Percentiles rank a stretch among this genome's conserved stretches.
phyloP scores from a whole-genome alignment of 1,284 basidiomycete species.

The Austroboletus sp. region DNA sequence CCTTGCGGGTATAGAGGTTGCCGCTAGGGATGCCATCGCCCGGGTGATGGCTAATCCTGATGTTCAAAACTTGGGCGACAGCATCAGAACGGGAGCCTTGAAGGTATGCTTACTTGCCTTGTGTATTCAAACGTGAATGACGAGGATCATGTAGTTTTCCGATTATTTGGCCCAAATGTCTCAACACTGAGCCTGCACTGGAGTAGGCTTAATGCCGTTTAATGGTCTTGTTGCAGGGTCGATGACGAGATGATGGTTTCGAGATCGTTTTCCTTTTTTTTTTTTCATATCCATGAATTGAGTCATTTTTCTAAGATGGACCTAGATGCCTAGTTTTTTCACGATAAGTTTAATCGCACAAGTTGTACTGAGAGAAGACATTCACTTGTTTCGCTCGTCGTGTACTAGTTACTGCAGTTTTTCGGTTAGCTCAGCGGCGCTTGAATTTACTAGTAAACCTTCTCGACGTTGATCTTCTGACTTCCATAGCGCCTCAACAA shows the following conservation, averaged over 20 bases:
- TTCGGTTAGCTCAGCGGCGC: no score
- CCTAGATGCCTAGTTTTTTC: not conserved
- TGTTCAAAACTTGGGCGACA: conserved; percentile 83
- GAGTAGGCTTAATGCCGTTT: not conserved
- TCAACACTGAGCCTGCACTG: conserved; percentile 38
- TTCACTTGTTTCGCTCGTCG: no score
- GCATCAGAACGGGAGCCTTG: conserved; percentile 73
- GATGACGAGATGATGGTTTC: conserved; percentile 6
- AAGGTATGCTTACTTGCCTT: conserved; percentile 52
- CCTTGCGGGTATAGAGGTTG: conserved; percentile 67
- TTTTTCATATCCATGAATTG: not conserved
- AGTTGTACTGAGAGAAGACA: no score
- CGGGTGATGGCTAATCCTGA: conserved; percentile 84
- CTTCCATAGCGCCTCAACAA: no score
- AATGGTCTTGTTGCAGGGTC: conserved; percentile 1
- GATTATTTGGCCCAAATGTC: conserved; percentile 76
- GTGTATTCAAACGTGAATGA: conserved; percentile 11
- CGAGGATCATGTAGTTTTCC: conserved; percentile 47
- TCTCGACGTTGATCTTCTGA: no score
- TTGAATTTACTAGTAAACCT: no score
- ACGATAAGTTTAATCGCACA: not conserved
- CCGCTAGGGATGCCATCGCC: conserved; percentile 74
- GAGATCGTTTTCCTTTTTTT: conserved; percentile 2
- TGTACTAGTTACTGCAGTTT: no score
- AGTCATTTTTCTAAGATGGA: not conserved